These are phyloP conservation scores for Sicyos baderoa DNA, from an alignment of 306 rosid species.

Conservation along the genomic window DNA sequence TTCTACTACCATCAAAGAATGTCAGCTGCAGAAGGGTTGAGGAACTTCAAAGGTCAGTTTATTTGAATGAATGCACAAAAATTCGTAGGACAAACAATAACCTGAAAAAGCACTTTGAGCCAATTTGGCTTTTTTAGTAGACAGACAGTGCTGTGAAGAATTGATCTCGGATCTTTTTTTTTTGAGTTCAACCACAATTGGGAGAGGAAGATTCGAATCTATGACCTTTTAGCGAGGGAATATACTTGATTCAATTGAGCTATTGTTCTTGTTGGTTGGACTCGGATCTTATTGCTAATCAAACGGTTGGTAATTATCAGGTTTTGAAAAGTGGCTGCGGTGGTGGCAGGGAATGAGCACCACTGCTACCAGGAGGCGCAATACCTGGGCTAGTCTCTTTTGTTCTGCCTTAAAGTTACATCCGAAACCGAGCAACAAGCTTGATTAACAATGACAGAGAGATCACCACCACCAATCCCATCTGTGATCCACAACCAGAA, in stretches of 20 bases:
- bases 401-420: conserved; percentile 63
- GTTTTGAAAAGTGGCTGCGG: conserved; percentile 34
- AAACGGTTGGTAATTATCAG: conserved; percentile 41
- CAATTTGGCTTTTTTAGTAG: not conserved
- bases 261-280: too few relatives aligned
- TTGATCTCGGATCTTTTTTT: not conserved
- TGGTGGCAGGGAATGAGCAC: conserved; percentile 25
- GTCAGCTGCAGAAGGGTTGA: too few relatives aligned
- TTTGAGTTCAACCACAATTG: too few relatives aligned
- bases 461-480: conserved; percentile 85
- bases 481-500: conserved; percentile 19
- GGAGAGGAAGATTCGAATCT: too few relatives aligned
- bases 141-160: not conserved
- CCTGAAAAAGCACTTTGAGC: not conserved
- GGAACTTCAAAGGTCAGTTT: not conserved
- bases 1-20: not conserved
- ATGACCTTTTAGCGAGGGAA: too few relatives aligned
- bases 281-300: conserved; percentile 9
- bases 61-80: not conserved
- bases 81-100: not conserved
- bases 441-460: conserved; percentile 68
- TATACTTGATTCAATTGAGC: too few relatives aligned
- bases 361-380: conserved; percentile 44
- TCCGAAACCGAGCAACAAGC: conserved; percentile 61
- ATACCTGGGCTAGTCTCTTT: conserved; percentile 67